Base-by-base conservation (phyloP, 345 rosid species). In the Citrus trifoliata region DNA sequence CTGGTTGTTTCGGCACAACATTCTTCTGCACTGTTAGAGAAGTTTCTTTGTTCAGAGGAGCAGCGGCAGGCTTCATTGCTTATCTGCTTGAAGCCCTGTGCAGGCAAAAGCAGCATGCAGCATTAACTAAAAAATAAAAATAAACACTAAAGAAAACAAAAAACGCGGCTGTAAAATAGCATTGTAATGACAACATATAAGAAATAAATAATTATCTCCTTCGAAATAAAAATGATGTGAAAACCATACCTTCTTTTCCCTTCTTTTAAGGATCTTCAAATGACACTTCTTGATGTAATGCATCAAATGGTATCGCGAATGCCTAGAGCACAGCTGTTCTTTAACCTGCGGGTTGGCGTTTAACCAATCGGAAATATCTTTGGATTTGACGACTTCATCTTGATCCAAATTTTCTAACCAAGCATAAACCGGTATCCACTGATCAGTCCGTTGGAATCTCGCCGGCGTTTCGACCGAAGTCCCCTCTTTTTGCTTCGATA, bases 211-310 rank as follows among this genome's bases (percentile, higher is more conserved):
- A 70, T 70, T 16, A 32, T 9, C 38, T 48, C 14, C 60, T 19
- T 32, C 40, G 35, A 13, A 46, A 46, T 3, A 46, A 46, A 46
- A 13, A 72, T 1, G 33, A 72, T 12, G 19, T 10, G 14, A 53
- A 13, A 9, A 4, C 53, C 33, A 30, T 78, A 82, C 93, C 89
- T 94, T 89, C 90, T 87, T 94, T 80, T 90, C 98, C 86, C 88
- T 91, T 76, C 98, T 90, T 79, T 93, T 96, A 33, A 96, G 89
- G 58, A 96, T 94, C 95, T 96, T 96, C 79, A 94, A 78, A 83
- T 96, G 99, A 77, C 97, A 94, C 62, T 96, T 96, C 71, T 96
- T 96, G 66, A 94, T 93, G 80, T 96, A 96, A 76, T 96, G 99
- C 85, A 94, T 94, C 88, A 96, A 84, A 85, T 96, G 99, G 85